phyloP scores from a whole-genome alignment of 1,139 yeast genomes.

The Debaryomyces sp. region DNA sequence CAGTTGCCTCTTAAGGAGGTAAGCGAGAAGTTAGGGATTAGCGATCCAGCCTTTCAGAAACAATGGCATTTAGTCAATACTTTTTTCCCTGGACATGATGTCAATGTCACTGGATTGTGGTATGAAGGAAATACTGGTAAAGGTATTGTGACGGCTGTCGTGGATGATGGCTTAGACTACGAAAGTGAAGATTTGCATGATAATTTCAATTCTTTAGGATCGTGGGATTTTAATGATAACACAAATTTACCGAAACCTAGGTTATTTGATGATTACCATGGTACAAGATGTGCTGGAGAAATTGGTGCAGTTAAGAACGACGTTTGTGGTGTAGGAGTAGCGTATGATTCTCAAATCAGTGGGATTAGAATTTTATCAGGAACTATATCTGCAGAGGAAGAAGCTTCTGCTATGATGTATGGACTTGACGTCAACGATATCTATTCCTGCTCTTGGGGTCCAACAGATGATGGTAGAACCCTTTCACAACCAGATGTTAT shows the following conservation, averaged over 20 bases:
- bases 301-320: conserved; percentile 89
- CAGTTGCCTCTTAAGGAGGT: conserved; percentile 44
- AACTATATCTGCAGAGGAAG: conserved; percentile 78
- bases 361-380: conserved; percentile 91
- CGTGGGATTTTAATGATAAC: conserved; percentile 89
- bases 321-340: conserved; percentile 94
- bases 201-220: conserved; percentile 75
- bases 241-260: conserved; percentile 77
- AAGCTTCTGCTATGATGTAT: conserved; percentile 84
- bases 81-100: conserved; percentile 74
- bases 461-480: conserved; percentile 87
- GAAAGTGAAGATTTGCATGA: conserved; percentile 70
- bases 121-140: conserved; percentile 76
- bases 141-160: conserved; percentile 81
- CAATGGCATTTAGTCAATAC: conserved; percentile 94
- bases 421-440: conserved; percentile 84
- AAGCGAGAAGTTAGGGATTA: conserved; percentile 58
- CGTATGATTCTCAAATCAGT: conserved; percentile 80
- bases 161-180: conserved; percentile 93
- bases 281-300: conserved; percentile 98
- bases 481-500: conserved; percentile 81
- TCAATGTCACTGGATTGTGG: conserved; percentile 90
- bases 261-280: conserved; percentile 86
- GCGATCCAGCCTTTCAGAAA: conserved; percentile 75
- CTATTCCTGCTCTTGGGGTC: conserved; percentile 99